A percentile compares a stretch with the other conserved stretches of the same genome.
Evolutionary conservation across 129 eudicot species (phyloP).

Genomic region (Artemisia annua): DNA sequence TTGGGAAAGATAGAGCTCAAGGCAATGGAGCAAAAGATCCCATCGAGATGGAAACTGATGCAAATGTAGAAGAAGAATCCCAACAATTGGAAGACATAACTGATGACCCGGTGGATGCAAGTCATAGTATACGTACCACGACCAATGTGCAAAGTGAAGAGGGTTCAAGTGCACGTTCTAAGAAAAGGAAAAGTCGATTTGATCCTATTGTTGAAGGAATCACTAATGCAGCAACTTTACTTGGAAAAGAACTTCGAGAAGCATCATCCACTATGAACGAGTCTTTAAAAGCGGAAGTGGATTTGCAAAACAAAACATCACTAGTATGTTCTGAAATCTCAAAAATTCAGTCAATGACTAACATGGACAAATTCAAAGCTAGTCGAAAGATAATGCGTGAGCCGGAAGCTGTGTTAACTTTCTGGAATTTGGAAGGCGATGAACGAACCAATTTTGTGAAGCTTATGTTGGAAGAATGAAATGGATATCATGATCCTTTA

Average conservation of each 20-base stretch:
- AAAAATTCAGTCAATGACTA: too few species aligned
- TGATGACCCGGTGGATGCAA: not conserved
- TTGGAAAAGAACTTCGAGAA: not conserved
- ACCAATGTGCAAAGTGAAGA: conserved; percentile 4
- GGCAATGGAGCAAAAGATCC: too few species aligned
- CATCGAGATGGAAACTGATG: too few species aligned
- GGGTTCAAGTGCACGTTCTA: not conserved
- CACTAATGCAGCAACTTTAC: not conserved
- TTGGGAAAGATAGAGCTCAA: too few species aligned
- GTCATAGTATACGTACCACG: not conserved
- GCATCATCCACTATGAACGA: not conserved
- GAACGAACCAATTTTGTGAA: too few species aligned
- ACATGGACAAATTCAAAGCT: too few species aligned
- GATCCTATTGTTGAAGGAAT: not conserved
- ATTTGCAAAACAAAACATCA: not conserved
- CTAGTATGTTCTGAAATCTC: not conserved
- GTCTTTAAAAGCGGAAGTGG: not conserved
- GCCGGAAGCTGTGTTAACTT: too few species aligned
- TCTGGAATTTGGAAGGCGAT: too few species aligned
- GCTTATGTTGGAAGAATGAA: too few species aligned
- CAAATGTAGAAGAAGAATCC: not conserved
- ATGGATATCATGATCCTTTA: too few species aligned
- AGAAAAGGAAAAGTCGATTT: not conserved
- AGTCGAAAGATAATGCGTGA: too few species aligned
- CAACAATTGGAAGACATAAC: not conserved